These are phyloP conservation scores for Heliophila coronopifolia DNA, from an alignment of 441 rosid species.

Conservation along the genomic window DNA sequence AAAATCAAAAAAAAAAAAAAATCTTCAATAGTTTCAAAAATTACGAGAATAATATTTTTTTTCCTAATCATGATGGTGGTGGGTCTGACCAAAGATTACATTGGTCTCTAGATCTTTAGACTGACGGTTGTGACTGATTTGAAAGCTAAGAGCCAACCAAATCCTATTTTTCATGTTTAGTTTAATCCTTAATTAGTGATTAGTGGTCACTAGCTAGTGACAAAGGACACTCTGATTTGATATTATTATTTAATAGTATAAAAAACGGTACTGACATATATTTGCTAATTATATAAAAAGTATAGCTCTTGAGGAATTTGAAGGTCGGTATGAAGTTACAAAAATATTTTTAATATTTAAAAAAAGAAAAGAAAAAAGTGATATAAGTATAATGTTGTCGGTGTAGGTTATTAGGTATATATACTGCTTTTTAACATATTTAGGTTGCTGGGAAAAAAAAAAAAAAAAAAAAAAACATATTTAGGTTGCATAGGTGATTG, in stretches of 20 bases:
- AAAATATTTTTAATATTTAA: not conserved
- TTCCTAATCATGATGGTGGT: conserved; percentile 25
- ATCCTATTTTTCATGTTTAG: conserved; percentile 25
- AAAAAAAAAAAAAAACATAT: too few species aligned
- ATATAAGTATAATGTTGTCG: not conserved
- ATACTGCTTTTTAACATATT: too few species aligned
- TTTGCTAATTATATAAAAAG: conserved; percentile 9
- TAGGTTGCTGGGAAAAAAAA: too few species aligned
- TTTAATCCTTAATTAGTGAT: conserved; percentile 22
- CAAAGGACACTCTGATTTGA: conserved; percentile 18
- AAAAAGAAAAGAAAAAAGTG: not conserved
- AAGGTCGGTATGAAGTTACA: conserved; percentile 15
- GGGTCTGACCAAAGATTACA: conserved; percentile 31
- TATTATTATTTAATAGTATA: too few species aligned
- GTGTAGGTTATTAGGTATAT: too few species aligned
- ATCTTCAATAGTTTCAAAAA: not conserved
- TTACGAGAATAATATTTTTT: not conserved
- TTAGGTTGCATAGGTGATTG: too few species aligned
- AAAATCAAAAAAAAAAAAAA: not conserved
- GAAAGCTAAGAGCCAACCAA: conserved; percentile 28
- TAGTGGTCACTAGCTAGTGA: conserved; percentile 29
- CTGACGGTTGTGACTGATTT: conserved; percentile 31
- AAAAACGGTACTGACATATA: not conserved
- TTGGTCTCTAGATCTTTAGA: conserved; percentile 33
- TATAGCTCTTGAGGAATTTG: conserved; percentile 25